These are phyloP conservation scores for Starmerella floris DNA, from an alignment of 805 yeast genomes.

Conservation along the genomic window DNA sequence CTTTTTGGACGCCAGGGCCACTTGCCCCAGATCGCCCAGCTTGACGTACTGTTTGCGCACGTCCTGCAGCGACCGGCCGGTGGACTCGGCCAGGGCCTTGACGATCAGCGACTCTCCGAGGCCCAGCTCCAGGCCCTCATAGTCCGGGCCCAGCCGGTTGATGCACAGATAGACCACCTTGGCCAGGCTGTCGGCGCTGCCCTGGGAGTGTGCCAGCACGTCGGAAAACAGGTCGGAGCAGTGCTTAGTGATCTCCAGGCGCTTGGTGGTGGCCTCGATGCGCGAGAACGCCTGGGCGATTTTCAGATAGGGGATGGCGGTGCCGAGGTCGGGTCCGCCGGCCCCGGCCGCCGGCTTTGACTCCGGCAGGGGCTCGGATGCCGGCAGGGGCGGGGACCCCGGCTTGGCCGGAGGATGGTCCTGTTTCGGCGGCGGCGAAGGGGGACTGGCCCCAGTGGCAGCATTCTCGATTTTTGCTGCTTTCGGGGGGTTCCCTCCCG, in stretches of 20 bases:
- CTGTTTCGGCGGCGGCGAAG: too few species aligned
- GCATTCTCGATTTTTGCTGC: background rate
- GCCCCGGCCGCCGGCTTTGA: background rate
- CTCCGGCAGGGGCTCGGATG: too few species aligned
- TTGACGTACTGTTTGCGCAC: constrained; percentile 63
- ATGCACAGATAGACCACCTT: constrained; percentile 72
- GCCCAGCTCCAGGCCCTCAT: constrained; percentile 87
- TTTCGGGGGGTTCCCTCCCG: constrained; percentile 2
- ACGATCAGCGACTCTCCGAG: constrained; percentile 80
- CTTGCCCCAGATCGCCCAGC: constrained; percentile 80
- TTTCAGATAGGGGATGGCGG: constrained; percentile 29
- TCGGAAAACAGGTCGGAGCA: constrained; percentile 61
- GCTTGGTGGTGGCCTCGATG: constrained; percentile 66
- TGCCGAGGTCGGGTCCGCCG: background rate
- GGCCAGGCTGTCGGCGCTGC: constrained; percentile 41
- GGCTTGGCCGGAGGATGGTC: too few species aligned
- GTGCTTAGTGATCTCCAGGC: constrained; percentile 66
- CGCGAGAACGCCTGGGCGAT: constrained; percentile 57
- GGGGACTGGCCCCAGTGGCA: too few species aligned
- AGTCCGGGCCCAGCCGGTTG: constrained; percentile 87
- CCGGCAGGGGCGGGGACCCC: too few species aligned
- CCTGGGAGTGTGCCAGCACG: constrained; percentile 37
- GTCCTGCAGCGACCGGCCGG: constrained; percentile 63
- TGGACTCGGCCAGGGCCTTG: constrained; percentile 79
- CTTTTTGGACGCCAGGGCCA: constrained; percentile 70